Evolutionary conservation across 345 rosid genomes (phyloP).

Genomic region (Heritiera littoralis): DNA sequence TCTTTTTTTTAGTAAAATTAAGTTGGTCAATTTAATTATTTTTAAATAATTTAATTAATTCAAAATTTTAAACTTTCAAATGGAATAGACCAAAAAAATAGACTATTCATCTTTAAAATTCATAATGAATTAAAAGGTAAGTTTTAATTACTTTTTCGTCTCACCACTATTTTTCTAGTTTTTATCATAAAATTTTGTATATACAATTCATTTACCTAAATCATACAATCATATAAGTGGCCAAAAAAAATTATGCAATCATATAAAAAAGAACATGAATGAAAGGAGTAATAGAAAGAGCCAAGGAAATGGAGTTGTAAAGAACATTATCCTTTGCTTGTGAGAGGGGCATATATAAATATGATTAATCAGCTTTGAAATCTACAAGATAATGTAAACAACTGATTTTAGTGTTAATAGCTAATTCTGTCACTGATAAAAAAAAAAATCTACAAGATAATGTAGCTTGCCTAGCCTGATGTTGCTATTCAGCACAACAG

Average conservation of each 20-base stretch:
- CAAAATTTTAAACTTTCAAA: too few relatives aligned
- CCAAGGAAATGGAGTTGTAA: neutral
- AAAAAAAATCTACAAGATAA: slow-evolving; percentile 2
- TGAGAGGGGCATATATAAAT: neutral
- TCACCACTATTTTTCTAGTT: neutral
- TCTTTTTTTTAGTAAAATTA: too few relatives aligned
- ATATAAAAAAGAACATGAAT: neutral
- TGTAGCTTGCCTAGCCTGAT: neutral
- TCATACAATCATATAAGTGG: neutral
- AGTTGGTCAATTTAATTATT: too few relatives aligned
- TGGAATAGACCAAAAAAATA: too few relatives aligned
- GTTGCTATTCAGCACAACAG: neutral
- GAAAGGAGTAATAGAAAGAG: neutral
- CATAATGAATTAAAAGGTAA: too few relatives aligned
- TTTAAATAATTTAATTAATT: too few relatives aligned
- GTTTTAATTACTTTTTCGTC: neutral
- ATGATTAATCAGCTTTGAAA: neutral
- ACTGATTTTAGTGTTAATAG: too few relatives aligned
- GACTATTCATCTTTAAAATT: too few relatives aligned
- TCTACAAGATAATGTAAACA: neutral
- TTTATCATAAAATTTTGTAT: neutral
- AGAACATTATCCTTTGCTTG: neutral
- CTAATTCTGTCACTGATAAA: too few relatives aligned
- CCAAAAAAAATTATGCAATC: neutral
- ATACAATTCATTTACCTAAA: neutral